Conservation (phyloP, 2,329 filamentous ascomycete species). For the Metarhizium humberi region DNA sequence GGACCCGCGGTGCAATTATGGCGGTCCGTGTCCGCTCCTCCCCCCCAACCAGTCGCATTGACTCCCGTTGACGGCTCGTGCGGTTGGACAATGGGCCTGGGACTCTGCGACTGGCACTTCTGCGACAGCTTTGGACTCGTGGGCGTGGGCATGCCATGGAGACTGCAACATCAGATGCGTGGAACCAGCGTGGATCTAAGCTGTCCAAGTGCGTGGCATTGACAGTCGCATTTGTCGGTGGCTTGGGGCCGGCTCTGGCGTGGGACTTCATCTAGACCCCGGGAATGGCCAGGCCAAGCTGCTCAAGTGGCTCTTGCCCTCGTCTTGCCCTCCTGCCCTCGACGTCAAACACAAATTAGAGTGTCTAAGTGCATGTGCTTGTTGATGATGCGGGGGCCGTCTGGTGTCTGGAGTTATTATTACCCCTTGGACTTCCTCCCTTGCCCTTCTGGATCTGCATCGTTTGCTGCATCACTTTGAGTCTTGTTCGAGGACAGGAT, state of each 20-base stretch:
- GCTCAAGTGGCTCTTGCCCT: not conserved
- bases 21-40: conserved; percentile 15
- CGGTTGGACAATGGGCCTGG: not conserved
- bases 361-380: not conserved
- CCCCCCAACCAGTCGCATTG: conserved; percentile 1
- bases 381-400: not conserved
- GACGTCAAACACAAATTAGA: not conserved
- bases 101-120: not conserved
- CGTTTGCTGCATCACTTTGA: not conserved
- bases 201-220: not conserved
- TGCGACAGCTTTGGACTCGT: too few relatives aligned
- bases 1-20: conserved; percentile 21
- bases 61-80: conserved; percentile 1
- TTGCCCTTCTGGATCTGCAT: not conserved
- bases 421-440: conserved; percentile 2
- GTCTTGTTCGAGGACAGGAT: not conserved
- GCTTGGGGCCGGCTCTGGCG: not conserved
- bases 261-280: not conserved
- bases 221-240: not conserved
- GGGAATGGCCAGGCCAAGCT: not conserved
- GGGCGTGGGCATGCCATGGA: not conserved
- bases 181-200: not conserved
- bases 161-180: not conserved
- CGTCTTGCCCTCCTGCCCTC: not conserved
- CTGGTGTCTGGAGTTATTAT: not conserved